Conservation (phyloP, 2,329 filamentous ascomycete genomes). For the Monilinia vaccinii-corymbosi region DNA sequence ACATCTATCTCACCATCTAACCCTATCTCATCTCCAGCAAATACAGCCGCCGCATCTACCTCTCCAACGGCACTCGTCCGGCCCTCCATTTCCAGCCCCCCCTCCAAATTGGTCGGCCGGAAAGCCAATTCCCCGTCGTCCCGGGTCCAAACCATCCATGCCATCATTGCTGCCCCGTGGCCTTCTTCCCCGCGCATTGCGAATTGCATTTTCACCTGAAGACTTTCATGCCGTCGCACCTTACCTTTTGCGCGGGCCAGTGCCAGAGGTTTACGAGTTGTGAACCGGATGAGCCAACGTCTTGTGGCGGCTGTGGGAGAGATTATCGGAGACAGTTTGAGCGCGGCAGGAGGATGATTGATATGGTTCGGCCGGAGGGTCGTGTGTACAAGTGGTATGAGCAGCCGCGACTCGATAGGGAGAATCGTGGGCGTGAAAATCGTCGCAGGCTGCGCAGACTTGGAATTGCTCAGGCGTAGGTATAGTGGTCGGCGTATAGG, state of each 20-base stretch:
- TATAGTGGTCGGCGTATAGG: too few relatives aligned
- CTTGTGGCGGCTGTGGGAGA: conserved; percentile 15
- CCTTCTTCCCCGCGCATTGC: conserved; percentile 23
- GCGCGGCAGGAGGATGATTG: conserved; percentile 17
- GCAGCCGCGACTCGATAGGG: not conserved
- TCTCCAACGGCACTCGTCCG: not conserved
- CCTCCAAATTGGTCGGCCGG: conserved; percentile 16
- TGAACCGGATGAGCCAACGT: not conserved
- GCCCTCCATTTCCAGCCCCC: not conserved
- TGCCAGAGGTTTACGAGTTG: conserved; percentile 16
- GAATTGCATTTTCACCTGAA: conserved; percentile 24
- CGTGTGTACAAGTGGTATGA: not conserved
- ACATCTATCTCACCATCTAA: not conserved
- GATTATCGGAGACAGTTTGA: conserved; percentile 17
- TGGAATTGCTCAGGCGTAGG: not conserved
- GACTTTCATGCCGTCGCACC: conserved; percentile 13
- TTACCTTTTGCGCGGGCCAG: conserved; percentile 15
- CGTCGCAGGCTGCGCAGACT: not conserved
- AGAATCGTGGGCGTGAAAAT: not conserved
- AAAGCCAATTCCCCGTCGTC: conserved; percentile 6
- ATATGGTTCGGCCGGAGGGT: conserved; percentile 2
- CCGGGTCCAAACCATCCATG: conserved; percentile 14
- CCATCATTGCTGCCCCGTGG: conserved; percentile 20
- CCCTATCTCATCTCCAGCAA: conserved; percentile 10
- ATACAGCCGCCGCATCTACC: conserved; percentile 15